Evolutionary conservation across 768 basidiomycete species (phyloP).

Genomic region (Serendipita indica): DNA sequence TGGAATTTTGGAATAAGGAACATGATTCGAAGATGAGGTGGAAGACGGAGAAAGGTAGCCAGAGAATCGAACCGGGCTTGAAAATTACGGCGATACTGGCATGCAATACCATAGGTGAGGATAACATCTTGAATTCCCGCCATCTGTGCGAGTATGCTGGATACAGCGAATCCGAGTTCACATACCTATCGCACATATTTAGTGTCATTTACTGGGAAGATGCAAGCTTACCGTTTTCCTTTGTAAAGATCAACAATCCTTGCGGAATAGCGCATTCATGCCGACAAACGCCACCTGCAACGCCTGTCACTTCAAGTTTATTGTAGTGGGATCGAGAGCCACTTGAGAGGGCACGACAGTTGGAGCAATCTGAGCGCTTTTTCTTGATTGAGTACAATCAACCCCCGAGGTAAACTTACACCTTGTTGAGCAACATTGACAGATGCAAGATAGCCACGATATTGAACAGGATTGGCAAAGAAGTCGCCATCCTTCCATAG

Average conservation of each 20-base stretch:
- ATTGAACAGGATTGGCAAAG: neutral
- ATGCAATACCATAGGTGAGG: conserved; percentile 23
- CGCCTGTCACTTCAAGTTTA: neutral
- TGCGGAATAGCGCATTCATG: neutral
- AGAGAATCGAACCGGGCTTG: neutral
- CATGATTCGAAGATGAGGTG: conserved; percentile 10
- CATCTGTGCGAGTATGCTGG: neutral
- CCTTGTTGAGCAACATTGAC: neutral
- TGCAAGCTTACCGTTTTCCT: neutral
- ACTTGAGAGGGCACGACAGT: neutral
- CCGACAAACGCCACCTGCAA: conserved; percentile 1
- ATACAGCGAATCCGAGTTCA: neutral
- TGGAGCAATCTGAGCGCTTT: neutral
- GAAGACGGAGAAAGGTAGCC: neutral
- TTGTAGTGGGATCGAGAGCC: neutral
- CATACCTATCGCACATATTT: neutral
- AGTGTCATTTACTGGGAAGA: neutral
- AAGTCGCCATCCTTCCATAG: neutral
- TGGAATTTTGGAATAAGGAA: conserved; percentile 28
- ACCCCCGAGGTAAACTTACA: neutral
- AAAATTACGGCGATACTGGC: conserved; percentile 19
- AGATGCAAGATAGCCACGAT: neutral
- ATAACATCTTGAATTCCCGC: neutral
- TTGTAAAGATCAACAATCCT: conserved; percentile 1
- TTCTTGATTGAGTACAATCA: neutral